Evolutionary conservation across 495 filamentous ascomycete genomes (phyloP).

Genomic region (Penicillium waksmanii): DNA sequence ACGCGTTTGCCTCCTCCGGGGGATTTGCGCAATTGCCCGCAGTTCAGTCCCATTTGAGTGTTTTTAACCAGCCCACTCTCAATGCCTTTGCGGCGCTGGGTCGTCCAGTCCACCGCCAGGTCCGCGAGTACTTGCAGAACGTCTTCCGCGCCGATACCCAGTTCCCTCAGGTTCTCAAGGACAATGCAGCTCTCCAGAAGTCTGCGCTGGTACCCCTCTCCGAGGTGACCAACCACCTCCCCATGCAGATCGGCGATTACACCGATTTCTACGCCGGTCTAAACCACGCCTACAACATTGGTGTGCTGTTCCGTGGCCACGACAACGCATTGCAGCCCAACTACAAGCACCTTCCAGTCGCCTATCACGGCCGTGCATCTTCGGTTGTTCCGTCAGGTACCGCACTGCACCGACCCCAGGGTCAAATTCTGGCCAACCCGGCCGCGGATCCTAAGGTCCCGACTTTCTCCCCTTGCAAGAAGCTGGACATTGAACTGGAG

Average conservation of each 20-base stretch:
- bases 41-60: slow-evolving; percentile 57
- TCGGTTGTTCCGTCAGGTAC: slow-evolving; percentile 80
- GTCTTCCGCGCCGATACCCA: slow-evolving; percentile 67
- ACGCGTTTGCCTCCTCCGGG: slow-evolving; percentile 58
- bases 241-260: slow-evolving; percentile 91
- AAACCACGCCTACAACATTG: slow-evolving; percentile 85
- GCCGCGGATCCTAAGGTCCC: slow-evolving; percentile 63
- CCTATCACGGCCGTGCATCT: slow-evolving; percentile 83
- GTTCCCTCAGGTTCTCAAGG: slow-evolving; percentile 60
- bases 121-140: slow-evolving; percentile 73
- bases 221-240: slow-evolving; percentile 72
- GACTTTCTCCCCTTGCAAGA: slow-evolving; percentile 62
- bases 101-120: slow-evolving; percentile 67
- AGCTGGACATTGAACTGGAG: slow-evolving; percentile 87
- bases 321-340: slow-evolving; percentile 84
- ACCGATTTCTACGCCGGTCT: slow-evolving; percentile 96
- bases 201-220: slow-evolving; percentile 57
- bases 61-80: slow-evolving; percentile 72
- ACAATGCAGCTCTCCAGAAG: slow-evolving; percentile 57
- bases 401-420: slow-evolving; percentile 72
- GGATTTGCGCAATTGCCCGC: slow-evolving; percentile 65
- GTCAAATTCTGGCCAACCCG: slow-evolving; percentile 76
- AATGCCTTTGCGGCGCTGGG: slow-evolving; percentile 85
- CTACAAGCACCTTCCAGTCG: slow-evolving; percentile 88
- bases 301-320: slow-evolving; percentile 79